Evolutionary conservation across 345 rosid genomes (phyloP).

Genomic region (Geranium brycei): DNA sequence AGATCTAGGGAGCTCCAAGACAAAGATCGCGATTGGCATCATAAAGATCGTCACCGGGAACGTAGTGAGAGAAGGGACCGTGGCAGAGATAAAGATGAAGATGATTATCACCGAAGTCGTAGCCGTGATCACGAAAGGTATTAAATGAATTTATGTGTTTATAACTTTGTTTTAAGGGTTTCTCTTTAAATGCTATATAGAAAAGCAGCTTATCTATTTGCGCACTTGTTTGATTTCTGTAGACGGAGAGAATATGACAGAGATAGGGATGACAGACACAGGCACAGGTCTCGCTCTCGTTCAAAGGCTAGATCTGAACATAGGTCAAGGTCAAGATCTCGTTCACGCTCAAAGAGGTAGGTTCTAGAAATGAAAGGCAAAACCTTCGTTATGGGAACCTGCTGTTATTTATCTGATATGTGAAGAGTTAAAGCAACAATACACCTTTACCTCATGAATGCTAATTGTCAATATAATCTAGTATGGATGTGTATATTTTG

Average conservation of each 20-base stretch:
- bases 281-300: conserved; percentile 38
- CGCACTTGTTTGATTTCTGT: background rate
- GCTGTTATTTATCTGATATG: too few relatives aligned
- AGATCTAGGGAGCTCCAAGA: conserved; percentile 11
- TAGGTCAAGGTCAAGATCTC: conserved; percentile 71
- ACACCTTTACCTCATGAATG: background rate
- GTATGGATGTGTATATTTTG: background rate
- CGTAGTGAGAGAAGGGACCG: conserved; percentile 70
- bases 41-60: conserved; percentile 35
- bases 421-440: too few relatives aligned
- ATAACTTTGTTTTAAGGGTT: background rate
- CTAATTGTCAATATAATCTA: background rate
- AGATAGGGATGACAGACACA: conserved; percentile 43
- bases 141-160: background rate
- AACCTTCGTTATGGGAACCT: too few relatives aligned
- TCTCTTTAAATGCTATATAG: background rate
- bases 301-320: conserved; percentile 59
- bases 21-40: conserved; percentile 26
- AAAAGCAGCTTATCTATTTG: conserved; percentile 1
- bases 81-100: conserved; percentile 67
- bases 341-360: conserved; percentile 84
- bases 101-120: conserved; percentile 42
- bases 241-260: conserved; percentile 63
- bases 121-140: conserved; percentile 66
- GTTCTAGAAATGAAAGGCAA: background rate